phyloP scores from a whole-genome alignment of 164 flowering plant species.

The Stephania yunnanensis region DNA sequence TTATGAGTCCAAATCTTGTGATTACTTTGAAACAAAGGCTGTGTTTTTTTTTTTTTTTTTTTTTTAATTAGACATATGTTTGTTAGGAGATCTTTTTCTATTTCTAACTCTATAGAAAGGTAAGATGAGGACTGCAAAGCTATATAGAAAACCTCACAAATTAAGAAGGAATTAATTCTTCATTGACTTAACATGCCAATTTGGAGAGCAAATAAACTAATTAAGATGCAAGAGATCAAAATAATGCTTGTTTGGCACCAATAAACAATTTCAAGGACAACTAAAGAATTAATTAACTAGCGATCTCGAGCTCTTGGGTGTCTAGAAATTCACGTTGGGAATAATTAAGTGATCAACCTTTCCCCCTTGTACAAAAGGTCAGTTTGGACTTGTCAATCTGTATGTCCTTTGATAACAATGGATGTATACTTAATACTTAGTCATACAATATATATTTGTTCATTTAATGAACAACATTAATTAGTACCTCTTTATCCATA shows the following conservation, averaged over 20 bases:
- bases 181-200: neutral
- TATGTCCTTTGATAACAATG: too few relatives aligned
- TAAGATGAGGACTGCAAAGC: neutral
- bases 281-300: too few relatives aligned
- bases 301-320: too few relatives aligned
- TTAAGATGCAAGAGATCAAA: neutral
- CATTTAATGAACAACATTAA: neutral
- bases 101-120: neutral
- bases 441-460: neutral
- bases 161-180: neutral
- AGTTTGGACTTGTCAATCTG: too few relatives aligned
- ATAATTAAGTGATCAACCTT: too few relatives aligned
- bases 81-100: neutral
- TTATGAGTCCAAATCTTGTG: neutral
- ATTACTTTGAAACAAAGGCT: neutral
- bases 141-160: constrained; percentile 1
- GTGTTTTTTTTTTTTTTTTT: neutral
- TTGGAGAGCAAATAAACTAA: neutral
- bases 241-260: too few relatives aligned
- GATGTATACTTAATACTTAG: too few relatives aligned
- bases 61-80: neutral
- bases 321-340: too few relatives aligned
- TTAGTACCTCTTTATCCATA: neutral
- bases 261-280: too few relatives aligned
- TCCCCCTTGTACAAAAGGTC: too few relatives aligned